Evolutionary conservation across 169 alveolate species (phyloP), one percentile per base, ranked within the genome.

Genomic region (Plasmodium adleri): DNA sequence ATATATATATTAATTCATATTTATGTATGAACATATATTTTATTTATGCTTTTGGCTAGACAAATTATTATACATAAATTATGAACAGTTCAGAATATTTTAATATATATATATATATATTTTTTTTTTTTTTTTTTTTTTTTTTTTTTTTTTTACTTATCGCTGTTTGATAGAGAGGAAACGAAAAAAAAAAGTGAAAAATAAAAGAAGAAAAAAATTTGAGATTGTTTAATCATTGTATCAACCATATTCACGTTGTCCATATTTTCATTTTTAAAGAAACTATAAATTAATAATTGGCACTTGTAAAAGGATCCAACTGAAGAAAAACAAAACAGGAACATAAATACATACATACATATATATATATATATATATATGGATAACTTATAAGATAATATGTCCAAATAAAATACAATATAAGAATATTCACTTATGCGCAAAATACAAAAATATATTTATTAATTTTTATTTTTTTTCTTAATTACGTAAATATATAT

Each of bases 121-220:
- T 20, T 39, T 20, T 45, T 70, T 70, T 70, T 6, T 17, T 1
- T 7, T 20, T 39, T 20, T 45, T 70, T 70, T 32, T 13, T 45
- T 9, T 7, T 28, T 66, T 66, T 66, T 47, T 45, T 70, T 8
- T 9, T 58, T n/a, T 32, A 76, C 88, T 56, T 76, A 72, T 76
- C 88, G 17, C 88, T 76, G 45, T 63, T 54, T 0, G 88, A 76
- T 28, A 76, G 52, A 13, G 88, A 76, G 7, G 88, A 76, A 3
- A 76, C 76, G 12, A 76, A 76, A 54, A 76, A 76, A 54, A 76
- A 76, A 1, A 76, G 71, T 4, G 88, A 76, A 68, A 76, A 76
- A 49, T 12, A 26, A 13, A 76, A 76, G 66, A 76, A 76, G 52
- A 76, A 76, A 62, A 64, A 76, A 24, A 76, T 76, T 39, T 76